phyloP scores from a whole-genome alignment of 768 basidiomycete species.

The Lactarius psammicola region DNA sequence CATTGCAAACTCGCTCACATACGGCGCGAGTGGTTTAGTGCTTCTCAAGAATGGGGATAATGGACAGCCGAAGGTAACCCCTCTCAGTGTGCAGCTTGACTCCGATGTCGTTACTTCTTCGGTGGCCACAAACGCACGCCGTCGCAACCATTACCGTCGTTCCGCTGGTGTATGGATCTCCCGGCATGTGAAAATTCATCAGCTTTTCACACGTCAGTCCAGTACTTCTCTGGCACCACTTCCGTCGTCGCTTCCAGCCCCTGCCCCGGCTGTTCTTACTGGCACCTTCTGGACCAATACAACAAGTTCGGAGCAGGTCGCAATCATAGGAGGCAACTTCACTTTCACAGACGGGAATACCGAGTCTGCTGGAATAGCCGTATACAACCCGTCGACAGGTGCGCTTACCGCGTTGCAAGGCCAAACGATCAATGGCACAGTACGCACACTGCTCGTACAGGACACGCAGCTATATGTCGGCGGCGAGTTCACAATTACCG shows the following conservation, averaged over 20 bases:
- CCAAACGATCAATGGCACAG: constrained; percentile 66
- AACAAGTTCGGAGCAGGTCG: constrained; percentile 60
- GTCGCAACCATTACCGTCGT: constrained; percentile 40
- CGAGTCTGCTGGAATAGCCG: constrained; percentile 53
- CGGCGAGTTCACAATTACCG: constrained; percentile 71
- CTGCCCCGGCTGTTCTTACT: constrained; percentile 79
- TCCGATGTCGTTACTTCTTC: constrained; percentile 37
- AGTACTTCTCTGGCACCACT: constrained; percentile 46
- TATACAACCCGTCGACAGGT: constrained; percentile 61
- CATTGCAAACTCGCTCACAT: constrained; percentile 52
- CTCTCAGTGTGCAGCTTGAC: constrained; percentile 59
- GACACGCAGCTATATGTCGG: constrained; percentile 75
- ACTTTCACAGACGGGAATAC: constrained; percentile 49
- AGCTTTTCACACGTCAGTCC: constrained; percentile 55
- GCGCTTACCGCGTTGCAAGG: constrained; percentile 57
- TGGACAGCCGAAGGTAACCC: constrained; percentile 54
- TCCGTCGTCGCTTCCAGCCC: constrained; percentile 52
- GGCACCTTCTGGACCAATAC: constrained; percentile 90
- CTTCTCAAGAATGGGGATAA: constrained; percentile 64
- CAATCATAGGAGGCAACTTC: constrained; percentile 91
- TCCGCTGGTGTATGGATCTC: constrained; percentile 49
- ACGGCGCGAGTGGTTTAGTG: constrained; percentile 78
- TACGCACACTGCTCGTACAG: constrained; percentile 72
- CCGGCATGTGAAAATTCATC: constrained; percentile 41
- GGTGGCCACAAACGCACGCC: constrained; percentile 38